Conservation (phyloP, 139 green algal species). For the Ostreobium quekettii region DNA sequence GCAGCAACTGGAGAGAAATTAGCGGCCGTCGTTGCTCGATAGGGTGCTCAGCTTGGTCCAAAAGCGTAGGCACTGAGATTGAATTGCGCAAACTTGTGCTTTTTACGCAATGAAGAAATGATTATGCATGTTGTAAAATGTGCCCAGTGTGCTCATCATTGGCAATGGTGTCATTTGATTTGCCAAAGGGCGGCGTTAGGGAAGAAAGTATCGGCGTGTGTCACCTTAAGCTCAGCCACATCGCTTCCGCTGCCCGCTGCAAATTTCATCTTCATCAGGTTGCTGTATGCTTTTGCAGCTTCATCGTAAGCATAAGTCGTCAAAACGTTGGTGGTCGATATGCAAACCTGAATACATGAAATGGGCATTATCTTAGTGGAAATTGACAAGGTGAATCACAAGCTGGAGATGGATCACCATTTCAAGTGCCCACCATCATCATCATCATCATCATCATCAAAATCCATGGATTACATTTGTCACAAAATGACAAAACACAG, state of each 20-base stretch:
- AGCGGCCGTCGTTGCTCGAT: not conserved
- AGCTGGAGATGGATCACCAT: no score
- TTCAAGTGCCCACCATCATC: no score
- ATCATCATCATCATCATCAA: no score
- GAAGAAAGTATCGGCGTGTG: not conserved
- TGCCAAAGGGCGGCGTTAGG: not conserved
- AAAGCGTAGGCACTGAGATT: not conserved
- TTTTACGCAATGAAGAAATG: not conserved
- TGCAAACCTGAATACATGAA: slow-evolving; percentile 9
- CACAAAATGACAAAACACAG: no score
- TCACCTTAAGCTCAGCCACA: not conserved
- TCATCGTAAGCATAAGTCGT: not conserved
- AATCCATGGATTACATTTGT: no score
- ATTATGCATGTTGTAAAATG: not conserved
- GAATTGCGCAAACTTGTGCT: not conserved
- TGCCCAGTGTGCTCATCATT: not conserved
- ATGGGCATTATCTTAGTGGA: no score
- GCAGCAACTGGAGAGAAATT: not conserved
- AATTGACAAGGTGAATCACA: no score
- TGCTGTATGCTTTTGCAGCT: not conserved
- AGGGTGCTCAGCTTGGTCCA: not conserved
- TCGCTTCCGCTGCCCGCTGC: not conserved
- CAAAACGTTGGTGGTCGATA: not conserved
- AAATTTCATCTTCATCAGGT: slow-evolving; percentile 1
- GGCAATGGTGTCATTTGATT: not conserved